phyloP scores from a whole-genome alignment of 768 basidiomycete genomes.

The Podaxis sp. region DNA sequence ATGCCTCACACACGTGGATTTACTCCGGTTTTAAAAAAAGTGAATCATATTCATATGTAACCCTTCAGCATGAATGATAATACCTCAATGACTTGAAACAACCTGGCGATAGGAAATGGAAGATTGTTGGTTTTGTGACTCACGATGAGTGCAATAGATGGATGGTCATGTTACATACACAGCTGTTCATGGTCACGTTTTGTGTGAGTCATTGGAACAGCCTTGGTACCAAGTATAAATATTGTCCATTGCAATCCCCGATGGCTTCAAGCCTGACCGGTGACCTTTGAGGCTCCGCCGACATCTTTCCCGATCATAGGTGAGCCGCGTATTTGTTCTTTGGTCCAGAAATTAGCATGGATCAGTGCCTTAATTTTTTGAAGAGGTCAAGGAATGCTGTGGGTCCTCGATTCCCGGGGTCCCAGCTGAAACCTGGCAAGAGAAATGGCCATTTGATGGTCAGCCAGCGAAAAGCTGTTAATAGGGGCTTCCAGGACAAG shows the following conservation, averaged over 20 bases:
- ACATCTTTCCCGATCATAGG: neutral
- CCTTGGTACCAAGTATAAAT: neutral
- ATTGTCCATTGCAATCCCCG: neutral
- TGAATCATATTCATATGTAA: too few relatives aligned
- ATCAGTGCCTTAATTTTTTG: neutral
- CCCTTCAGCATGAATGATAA: too few relatives aligned
- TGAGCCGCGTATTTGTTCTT: neutral
- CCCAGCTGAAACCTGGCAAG: neutral
- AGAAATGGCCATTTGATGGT: neutral
- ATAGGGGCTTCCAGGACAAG: neutral
- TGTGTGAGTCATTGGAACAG: neutral
- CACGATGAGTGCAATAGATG: neutral
- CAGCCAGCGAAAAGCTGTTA: neutral
- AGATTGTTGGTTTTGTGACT: neutral
- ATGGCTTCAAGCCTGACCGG: neutral
- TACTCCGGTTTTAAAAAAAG: too few relatives aligned
- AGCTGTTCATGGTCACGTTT: neutral
- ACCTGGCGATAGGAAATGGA: too few relatives aligned
- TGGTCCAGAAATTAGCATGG: neutral
- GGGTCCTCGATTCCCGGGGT: neutral
- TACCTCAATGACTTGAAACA: too few relatives aligned
- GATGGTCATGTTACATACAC: neutral
- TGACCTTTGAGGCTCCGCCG: neutral
- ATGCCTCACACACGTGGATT: neutral
- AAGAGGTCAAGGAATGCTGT: neutral